Evolutionary conservation across 2,329 filamentous ascomycete genomes (phyloP), one percentile per base, ranked within the genome.

Genomic region (Aspergillus sp.): DNA sequence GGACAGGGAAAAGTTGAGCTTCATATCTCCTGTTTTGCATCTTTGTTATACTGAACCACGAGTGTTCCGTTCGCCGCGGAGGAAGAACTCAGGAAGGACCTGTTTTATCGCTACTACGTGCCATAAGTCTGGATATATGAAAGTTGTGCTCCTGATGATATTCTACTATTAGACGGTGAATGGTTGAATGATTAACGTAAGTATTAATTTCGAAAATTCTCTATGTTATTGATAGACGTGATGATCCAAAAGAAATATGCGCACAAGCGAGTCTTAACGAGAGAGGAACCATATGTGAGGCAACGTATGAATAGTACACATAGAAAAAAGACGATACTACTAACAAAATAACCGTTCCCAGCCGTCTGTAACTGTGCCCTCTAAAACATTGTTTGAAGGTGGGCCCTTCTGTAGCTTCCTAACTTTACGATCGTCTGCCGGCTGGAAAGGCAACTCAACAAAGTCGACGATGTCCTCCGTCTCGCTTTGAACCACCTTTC

Each of bases 1-100:
- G 45, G 19, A 9, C 11, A 34, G 31, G 32, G 32, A 47, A 47
- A 19, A 7, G 29, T 47, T 21, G 20, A 47, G 31, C 31, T 47
- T 34, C 19, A 47, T 47, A 21, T 47, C 32, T 47, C 31, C 32
- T 47, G 31, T 47, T 47, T 47, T 47, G 19, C 29, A 20, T 21
- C 17, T 47, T 36, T 47, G 19, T 41, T 16, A 10, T 41, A 41
- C 4, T 41, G 17, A 19, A 41, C 16, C 14, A 41, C 17, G 13
- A 20, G 38, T 41, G 38, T 41, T 41, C 17, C 9, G 17, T 41
- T 17, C 38, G 16, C n/a, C 38, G 38, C 14, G 17, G 38, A 20
- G 14, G 38, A 41, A 10, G 17, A 23, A 23, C 21, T 19, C 5
- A 41, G 38, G 38, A 41, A 41, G 38, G 38, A 41, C 38, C 17